Evolutionary conservation across 345 rosid genomes (phyloP).

Genomic region (Populus euphratica): DNA sequence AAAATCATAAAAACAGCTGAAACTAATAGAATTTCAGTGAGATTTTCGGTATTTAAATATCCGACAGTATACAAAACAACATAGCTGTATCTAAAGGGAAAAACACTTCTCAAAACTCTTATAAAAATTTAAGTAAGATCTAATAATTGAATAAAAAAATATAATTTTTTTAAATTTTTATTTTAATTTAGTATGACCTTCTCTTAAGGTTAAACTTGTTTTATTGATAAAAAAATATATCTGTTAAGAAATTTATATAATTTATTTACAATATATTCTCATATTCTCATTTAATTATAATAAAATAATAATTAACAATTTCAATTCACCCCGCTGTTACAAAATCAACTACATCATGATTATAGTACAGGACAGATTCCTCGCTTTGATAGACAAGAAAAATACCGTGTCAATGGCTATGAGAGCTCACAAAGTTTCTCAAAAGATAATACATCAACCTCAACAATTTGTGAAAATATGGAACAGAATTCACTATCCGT

Average conservation of each 20-base stretch:
- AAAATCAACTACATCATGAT: background rate
- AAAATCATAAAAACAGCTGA: no score
- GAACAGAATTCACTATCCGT: no score
- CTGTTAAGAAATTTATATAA: rapidly evolving
- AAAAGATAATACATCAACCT: no score
- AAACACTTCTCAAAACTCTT: no score
- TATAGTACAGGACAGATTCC: background rate
- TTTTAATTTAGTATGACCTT: no score
- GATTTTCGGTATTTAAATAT: no score
- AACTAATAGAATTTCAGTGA: rapidly evolving
- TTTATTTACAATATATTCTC: no score
- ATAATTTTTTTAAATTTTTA: rapidly evolving
- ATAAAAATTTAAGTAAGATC: no score
- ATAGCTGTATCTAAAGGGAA: rapidly evolving
- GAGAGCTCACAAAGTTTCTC: no score
- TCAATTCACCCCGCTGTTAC: no score
- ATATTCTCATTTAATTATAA: no score
- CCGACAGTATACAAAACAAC: rapidly evolving
- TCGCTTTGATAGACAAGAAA: background rate
- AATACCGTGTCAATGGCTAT: background rate
- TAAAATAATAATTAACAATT: rapidly evolving
- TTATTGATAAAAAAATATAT: rapidly evolving
- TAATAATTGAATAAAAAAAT: rapidly evolving
- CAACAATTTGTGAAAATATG: no score
- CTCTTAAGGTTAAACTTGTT: rapidly evolving